Conservation (phyloP, 345 rosid species). For the Litchi chinensis region DNA sequence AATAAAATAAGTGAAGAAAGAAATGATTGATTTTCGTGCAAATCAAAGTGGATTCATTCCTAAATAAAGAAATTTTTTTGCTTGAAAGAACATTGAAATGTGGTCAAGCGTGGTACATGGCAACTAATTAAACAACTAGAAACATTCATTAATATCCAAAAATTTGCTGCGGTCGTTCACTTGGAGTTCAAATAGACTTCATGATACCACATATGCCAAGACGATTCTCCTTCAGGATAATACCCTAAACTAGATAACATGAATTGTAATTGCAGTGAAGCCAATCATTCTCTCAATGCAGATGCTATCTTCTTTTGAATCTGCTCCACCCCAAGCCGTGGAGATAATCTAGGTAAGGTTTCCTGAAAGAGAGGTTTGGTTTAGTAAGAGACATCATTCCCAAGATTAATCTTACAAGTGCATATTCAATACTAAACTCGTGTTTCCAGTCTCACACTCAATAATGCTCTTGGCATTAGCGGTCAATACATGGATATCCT, state of each 20-base stretch:
- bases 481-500: conserved; percentile 22
- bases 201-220: not conserved
- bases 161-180: not conserved
- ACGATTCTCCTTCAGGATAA: not conserved
- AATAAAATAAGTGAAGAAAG: not conserved
- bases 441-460: not conserved
- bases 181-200: not conserved
- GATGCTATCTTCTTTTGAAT: conserved; percentile 78
- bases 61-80: conserved; percentile 16
- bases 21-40: conserved; percentile 8
- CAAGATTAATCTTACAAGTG: conserved; percentile 15
- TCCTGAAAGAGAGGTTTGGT: conserved; percentile 43
- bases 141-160: not conserved
- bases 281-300: conserved; percentile 48
- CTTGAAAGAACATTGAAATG: conserved; percentile 3
- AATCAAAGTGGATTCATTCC: not conserved
- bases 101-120: not conserved
- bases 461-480: not conserved
- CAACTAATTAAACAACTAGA: not conserved
- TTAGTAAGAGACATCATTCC: conserved; percentile 5
- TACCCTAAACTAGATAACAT: not conserved
- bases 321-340: conserved; percentile 68
- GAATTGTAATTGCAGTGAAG: conserved; percentile 13
- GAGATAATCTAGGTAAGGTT: conserved; percentile 68
- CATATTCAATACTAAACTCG: not conserved